Conservation (phyloP, 2,329 filamentous ascomycete species). For the Aspergillus cejpii region DNA sequence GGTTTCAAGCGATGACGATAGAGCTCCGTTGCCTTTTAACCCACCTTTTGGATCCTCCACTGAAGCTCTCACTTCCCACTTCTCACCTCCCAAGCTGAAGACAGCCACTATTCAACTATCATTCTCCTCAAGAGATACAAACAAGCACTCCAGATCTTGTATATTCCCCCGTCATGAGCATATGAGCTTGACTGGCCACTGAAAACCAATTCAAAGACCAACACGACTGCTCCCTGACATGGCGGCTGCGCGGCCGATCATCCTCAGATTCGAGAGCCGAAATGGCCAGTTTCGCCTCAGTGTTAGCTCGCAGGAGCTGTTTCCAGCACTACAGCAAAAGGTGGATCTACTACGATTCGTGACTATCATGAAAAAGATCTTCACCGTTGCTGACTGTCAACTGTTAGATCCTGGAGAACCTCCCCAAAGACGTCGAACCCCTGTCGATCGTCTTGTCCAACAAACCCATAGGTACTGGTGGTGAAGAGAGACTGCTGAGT, state of each 20-base stretch:
- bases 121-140: background rate
- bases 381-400: conserved; percentile 6
- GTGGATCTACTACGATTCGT: conserved; percentile 20
- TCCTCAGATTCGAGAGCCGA: conserved; percentile 79
- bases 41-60: background rate
- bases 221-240: background rate
- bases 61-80: background rate
- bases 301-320: conserved; percentile 66
- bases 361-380: background rate
- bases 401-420: conserved; percentile 50
- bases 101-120: background rate
- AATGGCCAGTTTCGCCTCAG: conserved; percentile 87
- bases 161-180: conserved; percentile 1
- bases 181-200: background rate
- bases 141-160: background rate
- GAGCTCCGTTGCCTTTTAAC: conserved; percentile 17
- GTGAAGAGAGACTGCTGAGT: conserved; percentile 49
- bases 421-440: conserved; percentile 52
- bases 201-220: background rate
- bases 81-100: conserved; percentile 2
- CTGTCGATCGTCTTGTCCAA: conserved; percentile 54
- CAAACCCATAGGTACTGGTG: conserved; percentile 50
- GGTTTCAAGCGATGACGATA: conserved; percentile 20
- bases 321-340: conserved; percentile 51
- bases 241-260: conserved; percentile 53